Evolutionary conservation across 805 yeast genomes (phyloP), one percentile per base, ranked within the genome.

Genomic region (Yarrowia divulgata): DNA sequence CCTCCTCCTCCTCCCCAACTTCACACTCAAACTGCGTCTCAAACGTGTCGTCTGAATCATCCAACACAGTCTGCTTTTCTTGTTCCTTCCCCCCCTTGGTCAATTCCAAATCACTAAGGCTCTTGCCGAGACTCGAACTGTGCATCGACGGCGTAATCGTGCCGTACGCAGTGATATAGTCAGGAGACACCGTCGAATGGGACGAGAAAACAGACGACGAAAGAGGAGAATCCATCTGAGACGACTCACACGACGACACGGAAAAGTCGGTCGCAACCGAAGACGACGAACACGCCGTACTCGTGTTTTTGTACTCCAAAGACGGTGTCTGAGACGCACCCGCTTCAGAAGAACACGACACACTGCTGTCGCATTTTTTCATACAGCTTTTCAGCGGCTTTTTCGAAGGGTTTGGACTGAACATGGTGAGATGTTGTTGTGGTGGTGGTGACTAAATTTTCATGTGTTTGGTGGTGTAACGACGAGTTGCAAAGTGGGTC

Each of bases 321-420:
- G n/a, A n/a, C n/a, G n/a, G n/a, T n/a, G n/a, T n/a, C n/a, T n/a
- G n/a, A n/a, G n/a, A n/a, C n/a, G n/a, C n/a, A n/a, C n/a, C n/a
- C n/a, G n/a, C n/a, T n/a, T n/a, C n/a, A n/a, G n/a, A 60, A 29
- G 29, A 18, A 8, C 14, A 8, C 29, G 32, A 14, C 2, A 23
- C 29, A n/a, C n/a, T n/a, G 49, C 49, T 14, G 23, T 32, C 40
- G 52, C 57, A 48, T 39, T 63, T 63, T 13, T 63, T 63, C 68
- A 63, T 63, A 18, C 68, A 63, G 68, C 68, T 63, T 39, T 63
- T 63, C 23, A 63, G 19, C 29, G 68, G 68, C 57, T 63, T 63
- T 19, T 63, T 63, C n/a, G 45, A 16, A 8, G 68, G 68, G 48
- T 63, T 49, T 5, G 68, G 68, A 16, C 55, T 48, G 48, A 63